Percentiles rank a stretch among this genome's conserved stretches.
phyloP scores from a whole-genome alignment of 352 stramenopile species.

The Phytophthora pistaciae region DNA sequence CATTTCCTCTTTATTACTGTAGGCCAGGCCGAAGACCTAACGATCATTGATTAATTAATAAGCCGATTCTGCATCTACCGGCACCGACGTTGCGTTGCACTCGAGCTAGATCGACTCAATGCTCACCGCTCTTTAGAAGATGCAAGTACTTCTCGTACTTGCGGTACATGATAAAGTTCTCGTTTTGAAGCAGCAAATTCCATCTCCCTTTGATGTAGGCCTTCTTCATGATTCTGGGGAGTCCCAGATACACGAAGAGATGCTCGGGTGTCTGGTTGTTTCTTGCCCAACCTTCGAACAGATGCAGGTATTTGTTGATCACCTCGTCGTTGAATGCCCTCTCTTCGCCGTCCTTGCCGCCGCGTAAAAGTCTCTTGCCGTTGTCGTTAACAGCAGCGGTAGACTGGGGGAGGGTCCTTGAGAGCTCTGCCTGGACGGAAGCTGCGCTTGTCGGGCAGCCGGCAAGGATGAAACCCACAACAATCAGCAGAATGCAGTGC shows the following conservation, averaged over 20 bases:
- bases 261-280: background rate
- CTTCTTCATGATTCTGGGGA: background rate
- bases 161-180: conserved; percentile 7
- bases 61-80: background rate
- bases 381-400: background rate
- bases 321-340: background rate
- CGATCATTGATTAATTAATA: no score
- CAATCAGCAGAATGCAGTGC: background rate
- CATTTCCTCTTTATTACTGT: no score
- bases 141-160: conserved; percentile 7
- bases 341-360: background rate
- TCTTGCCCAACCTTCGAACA: conserved; percentile 2
- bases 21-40: no score
- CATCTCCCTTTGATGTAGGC: conserved; percentile 1
- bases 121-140: background rate
- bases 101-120: background rate
- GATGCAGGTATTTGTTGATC: background rate
- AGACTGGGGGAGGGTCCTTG: background rate
- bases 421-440: background rate
- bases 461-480: background rate
- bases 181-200: background rate
- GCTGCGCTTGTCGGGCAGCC: background rate
- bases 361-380: background rate
- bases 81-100: background rate
- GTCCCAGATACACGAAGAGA: background rate